Conservation (phyloP, 2,329 filamentous ascomycete genomes). For the Phyllosticta ampelicida region DNA sequence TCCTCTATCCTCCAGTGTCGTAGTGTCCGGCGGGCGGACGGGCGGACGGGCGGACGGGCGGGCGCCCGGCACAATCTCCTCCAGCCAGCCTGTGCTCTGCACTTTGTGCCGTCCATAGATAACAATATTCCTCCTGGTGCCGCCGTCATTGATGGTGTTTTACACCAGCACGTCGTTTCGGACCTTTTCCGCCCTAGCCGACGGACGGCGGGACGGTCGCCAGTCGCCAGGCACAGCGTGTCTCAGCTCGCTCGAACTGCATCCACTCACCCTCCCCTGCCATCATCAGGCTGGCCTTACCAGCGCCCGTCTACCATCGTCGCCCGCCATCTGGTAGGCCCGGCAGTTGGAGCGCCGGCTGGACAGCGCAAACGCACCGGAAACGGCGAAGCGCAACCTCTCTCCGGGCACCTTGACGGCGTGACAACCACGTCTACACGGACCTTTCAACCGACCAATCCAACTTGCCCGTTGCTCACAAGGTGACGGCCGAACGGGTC, state of each 20-base stretch:
- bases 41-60: not conserved
- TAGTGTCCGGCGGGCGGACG: not conserved
- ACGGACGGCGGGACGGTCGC: conserved; percentile 7
- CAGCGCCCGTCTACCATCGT: no score
- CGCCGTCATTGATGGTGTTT: not conserved
- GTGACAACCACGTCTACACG: no score
- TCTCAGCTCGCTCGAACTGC: no score
- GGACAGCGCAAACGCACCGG: not conserved
- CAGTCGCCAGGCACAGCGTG: not conserved
- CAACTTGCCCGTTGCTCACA: no score
- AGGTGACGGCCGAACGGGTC: not conserved
- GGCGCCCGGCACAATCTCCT: not conserved
- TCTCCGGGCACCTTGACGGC: not conserved
- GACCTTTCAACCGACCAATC: no score
- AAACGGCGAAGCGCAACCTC: not conserved
- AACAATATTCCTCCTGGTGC: not conserved
- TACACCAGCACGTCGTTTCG: conserved; percentile 5
- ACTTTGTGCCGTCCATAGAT: not conserved
- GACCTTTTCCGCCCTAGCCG: conserved; percentile 9
- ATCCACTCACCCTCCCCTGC: no score
- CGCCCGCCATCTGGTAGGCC: no score
- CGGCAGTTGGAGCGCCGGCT: not conserved
- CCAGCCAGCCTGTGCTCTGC: not conserved
- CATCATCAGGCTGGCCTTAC: no score
- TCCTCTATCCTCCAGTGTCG: no score